A percentile compares a stretch with the other conserved stretches of the same genome.
phyloP scores from a whole-genome alignment of 257 asterid genomes.

The Solanum lignicaule region DNA sequence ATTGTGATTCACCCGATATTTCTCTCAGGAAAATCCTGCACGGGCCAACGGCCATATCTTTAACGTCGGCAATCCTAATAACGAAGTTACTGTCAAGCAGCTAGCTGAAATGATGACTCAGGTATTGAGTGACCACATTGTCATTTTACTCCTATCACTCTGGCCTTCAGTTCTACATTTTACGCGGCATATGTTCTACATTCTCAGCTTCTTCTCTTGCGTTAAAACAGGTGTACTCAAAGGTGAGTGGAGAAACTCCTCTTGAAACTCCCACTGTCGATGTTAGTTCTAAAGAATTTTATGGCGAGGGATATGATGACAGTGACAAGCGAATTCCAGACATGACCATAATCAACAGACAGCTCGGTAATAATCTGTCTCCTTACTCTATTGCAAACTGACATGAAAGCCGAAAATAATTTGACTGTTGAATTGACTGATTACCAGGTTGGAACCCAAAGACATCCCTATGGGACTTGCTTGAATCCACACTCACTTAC shows the following conservation, averaged over 20 bases:
- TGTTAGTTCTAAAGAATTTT: constrained; percentile 82
- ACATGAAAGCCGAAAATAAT: background rate
- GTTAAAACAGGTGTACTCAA: constrained; percentile 57
- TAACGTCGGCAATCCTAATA: constrained; percentile 90
- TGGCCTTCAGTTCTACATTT: background rate
- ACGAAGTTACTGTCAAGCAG: constrained; percentile 96
- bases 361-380: constrained; percentile 42
- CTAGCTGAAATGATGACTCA: constrained; percentile 96
- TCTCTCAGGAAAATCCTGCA: constrained; percentile 76
- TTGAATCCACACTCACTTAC: constrained; percentile 69
- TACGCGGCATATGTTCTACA: background rate
- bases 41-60: constrained; percentile 91
- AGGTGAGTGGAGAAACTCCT: constrained; percentile 72
- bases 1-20: constrained; percentile 10
- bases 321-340: constrained; percentile 98
- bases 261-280: constrained; percentile 63
- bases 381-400: background rate
- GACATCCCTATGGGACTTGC: constrained; percentile 79
- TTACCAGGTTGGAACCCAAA: constrained; percentile 62
- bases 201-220: background rate
- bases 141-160: background rate
- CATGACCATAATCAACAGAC: constrained; percentile 87
- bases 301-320: constrained; percentile 95
- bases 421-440: background rate
- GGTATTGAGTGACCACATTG: constrained; percentile 24